A percentile compares a stretch with the other conserved stretches of the same genome.
These are phyloP conservation scores for Metschnikowia gelsemii DNA, from an alignment of 805 yeast species.

Conservation along the genomic window DNA sequence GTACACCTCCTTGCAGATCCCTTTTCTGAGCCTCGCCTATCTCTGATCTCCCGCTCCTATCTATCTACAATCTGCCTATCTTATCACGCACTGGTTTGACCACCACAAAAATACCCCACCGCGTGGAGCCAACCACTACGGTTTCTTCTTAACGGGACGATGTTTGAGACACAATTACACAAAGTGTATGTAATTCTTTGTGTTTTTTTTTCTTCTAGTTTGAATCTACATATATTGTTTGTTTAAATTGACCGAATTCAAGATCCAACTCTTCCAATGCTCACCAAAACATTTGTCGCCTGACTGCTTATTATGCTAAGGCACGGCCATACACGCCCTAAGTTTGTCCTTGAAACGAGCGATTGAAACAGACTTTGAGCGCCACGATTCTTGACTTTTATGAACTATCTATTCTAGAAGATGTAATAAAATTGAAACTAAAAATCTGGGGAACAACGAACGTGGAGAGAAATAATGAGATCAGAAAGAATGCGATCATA, in stretches of 20 bases:
- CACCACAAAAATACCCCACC: slow-evolving; percentile 3
- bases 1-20: neutral
- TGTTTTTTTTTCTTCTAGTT: neutral
- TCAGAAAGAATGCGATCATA: neutral
- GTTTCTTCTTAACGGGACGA: slow-evolving; percentile 1
- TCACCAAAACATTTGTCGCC: too few species aligned
- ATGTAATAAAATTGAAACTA: too few species aligned
- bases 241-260: neutral
- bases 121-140: neutral
- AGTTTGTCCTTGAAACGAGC: too few species aligned
- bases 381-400: too few species aligned
- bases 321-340: too few species aligned
- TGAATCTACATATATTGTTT: neutral
- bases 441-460: too few species aligned
- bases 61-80: too few species aligned
- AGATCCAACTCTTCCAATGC: neutral
- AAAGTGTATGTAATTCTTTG: slow-evolving; percentile 11
- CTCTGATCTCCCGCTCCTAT: too few species aligned
- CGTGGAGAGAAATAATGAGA: too few species aligned
- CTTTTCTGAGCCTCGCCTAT: slow-evolving; percentile 1
- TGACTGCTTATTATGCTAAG: too few species aligned
- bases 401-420: too few species aligned
- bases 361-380: too few species aligned
- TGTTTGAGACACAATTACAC: slow-evolving; percentile 13
- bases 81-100: slow-evolving; percentile 6